Percentiles rank a stretch among this genome's conserved stretches.
Conservation (phyloP, 129 eudicot species). For the Kitagawia praeruptora region DNA sequence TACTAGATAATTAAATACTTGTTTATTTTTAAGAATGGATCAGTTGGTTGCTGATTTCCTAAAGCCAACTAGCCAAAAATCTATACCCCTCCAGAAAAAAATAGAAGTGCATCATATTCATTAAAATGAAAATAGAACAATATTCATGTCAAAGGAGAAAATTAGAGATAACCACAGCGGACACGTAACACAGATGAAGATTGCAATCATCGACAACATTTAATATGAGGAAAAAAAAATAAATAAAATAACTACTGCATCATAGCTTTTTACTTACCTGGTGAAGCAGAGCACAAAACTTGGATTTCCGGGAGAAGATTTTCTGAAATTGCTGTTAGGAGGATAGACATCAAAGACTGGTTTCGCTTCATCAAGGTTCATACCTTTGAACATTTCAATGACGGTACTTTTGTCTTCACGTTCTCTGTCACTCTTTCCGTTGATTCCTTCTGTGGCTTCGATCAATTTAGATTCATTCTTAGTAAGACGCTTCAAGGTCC, state of each 20-base stretch:
- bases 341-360: conserved; percentile 65
- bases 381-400: conserved; percentile 23
- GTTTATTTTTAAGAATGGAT: neutral
- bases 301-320: conserved; percentile 66
- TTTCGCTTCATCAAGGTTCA: conserved; percentile 36
- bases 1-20: no score
- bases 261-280: conserved; percentile 29
- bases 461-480: conserved; percentile 12
- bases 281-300: conserved; percentile 45
- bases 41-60: neutral
- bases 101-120: neutral
- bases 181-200: neutral
- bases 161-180: neutral
- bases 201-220: neutral
- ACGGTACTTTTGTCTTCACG: conserved; percentile 17
- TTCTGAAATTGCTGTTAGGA: conserved; percentile 81
- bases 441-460: conserved; percentile 8
- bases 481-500: conserved; percentile 34
- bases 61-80: neutral
- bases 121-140: neutral
- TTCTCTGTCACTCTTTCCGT: conserved; percentile 4
- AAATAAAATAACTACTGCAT: neutral
- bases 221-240: neutral
- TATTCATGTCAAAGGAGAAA: neutral
- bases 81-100: neutral